Evolutionary conservation across 805 yeast species (phyloP).

Genomic region (Metschnikowia reukaufii): DNA sequence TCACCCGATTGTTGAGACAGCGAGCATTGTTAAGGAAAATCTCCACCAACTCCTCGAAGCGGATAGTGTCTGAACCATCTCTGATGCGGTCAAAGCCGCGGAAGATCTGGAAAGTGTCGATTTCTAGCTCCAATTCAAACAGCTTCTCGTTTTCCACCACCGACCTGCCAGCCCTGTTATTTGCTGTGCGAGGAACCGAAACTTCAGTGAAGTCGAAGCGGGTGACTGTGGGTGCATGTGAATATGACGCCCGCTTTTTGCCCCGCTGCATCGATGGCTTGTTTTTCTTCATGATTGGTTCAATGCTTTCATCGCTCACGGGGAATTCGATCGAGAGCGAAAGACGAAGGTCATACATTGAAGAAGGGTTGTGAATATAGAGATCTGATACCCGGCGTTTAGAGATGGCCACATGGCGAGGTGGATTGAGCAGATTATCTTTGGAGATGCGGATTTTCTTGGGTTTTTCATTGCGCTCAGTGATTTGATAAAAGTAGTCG

Average conservation of each 20-base stretch:
- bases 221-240: constrained; percentile 73
- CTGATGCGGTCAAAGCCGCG: constrained; percentile 42
- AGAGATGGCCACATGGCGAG: constrained; percentile 68
- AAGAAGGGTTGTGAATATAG: constrained; percentile 70
- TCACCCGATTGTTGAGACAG: constrained; percentile 43
- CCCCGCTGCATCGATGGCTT: constrained; percentile 59
- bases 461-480: constrained; percentile 65
- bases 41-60: constrained; percentile 59
- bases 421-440: constrained; percentile 58
- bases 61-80: constrained; percentile 47
- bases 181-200: constrained; percentile 30
- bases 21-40: constrained; percentile 62
- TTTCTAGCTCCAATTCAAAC: constrained; percentile 43
- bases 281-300: constrained; percentile 48
- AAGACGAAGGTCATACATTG: constrained; percentile 72
- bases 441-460: constrained; percentile 63
- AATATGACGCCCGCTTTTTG: constrained; percentile 70
- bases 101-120: constrained; percentile 40
- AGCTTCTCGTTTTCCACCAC: constrained; percentile 37
- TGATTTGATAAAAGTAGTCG: constrained; percentile 62
- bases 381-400: constrained; percentile 75
- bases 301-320: constrained; percentile 55
- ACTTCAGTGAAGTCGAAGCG: constrained; percentile 73
- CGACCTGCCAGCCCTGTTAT: constrained; percentile 38
- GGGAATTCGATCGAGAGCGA: constrained; percentile 80